Evolutionary conservation across 331 rosid genomes (phyloP).

Genomic region (Cydonia oblonga): DNA sequence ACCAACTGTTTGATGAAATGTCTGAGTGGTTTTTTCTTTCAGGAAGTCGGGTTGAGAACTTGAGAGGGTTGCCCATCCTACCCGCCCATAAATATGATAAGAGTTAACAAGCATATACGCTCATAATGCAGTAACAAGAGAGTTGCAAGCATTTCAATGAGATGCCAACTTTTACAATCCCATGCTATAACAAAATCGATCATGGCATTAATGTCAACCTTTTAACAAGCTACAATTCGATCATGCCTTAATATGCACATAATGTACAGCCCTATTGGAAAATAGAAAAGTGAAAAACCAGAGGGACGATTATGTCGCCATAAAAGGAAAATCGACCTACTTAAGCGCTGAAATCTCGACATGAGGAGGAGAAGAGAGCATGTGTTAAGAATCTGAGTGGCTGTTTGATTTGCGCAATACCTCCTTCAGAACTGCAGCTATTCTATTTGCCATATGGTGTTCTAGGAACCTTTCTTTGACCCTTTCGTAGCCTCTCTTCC

Average conservation of each 20-base stretch:
- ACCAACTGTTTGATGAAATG: not conserved
- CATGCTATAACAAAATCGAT: not conserved
- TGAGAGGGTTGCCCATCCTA: too few species aligned
- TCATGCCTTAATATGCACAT: constrained; percentile 11
- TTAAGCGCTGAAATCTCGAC: not conserved
- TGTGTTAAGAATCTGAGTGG: constrained; percentile 15
- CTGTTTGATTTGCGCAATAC: constrained; percentile 5
- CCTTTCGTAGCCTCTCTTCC: constrained; percentile 27
- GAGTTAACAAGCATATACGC: not conserved
- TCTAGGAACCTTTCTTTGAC: constrained; percentile 20
- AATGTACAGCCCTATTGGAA: constrained; percentile 12
- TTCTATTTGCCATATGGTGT: constrained; percentile 18
- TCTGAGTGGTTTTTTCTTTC: not conserved
- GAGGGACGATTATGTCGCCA: not conserved
- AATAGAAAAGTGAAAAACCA: not conserved
- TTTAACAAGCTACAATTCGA: constrained; percentile 4
- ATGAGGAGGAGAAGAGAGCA: not conserved
- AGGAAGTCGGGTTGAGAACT: constrained; percentile 79
- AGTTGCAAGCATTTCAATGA: not conserved
- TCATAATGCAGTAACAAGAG: not conserved
- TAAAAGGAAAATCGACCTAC: not conserved
- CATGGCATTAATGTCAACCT: not conserved
- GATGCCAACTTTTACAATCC: not conserved
- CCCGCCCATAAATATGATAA: too few species aligned
- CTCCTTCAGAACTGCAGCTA: constrained; percentile 13